These are phyloP conservation scores for Dictyostelium intermedium DNA, from an alignment of 78 protist genomes.

Conservation along the genomic window DNA sequence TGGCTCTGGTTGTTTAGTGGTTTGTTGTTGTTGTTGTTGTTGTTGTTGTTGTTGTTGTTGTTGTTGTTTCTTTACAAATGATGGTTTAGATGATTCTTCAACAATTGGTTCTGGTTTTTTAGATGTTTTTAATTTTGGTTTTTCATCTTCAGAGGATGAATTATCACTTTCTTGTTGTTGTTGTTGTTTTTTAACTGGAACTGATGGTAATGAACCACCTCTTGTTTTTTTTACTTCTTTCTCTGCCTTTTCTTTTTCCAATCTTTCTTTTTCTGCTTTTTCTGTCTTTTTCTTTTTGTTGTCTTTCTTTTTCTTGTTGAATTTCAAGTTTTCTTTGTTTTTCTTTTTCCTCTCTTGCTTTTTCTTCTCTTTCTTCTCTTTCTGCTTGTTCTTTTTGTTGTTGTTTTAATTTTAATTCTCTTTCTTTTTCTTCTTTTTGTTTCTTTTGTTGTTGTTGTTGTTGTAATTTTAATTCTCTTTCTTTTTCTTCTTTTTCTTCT, in stretches of 20 bases:
- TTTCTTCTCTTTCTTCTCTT: not conserved
- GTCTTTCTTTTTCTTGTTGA: conserved; percentile 36
- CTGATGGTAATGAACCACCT: conserved; percentile 35
- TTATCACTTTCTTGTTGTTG: not conserved
- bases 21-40: no score
- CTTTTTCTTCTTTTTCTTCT: not conserved
- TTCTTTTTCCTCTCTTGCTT: conserved; percentile 1
- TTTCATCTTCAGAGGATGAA: not conserved
- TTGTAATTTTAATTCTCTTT: not conserved
- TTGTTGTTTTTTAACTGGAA: conserved; percentile 28
- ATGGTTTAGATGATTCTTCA: not conserved
- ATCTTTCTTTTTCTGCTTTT: not conserved
- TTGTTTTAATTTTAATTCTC: not conserved
- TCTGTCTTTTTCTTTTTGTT: not conserved
- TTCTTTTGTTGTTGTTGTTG: not conserved
- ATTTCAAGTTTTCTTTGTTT: conserved; percentile 16
- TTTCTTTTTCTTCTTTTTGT: not conserved
- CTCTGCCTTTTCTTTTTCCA: not conserved
- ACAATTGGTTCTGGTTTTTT: not conserved
- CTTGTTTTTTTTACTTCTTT: not conserved
- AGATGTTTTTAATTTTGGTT: not conserved
- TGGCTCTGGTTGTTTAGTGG: not conserved
- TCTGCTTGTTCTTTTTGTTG: conserved; percentile 31
- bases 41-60: no score
- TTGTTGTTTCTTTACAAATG: not conserved